A percentile compares a stretch with the other conserved stretches of the same genome.
Conservation (phyloP, 1,139 yeast genomes). For the Hansenula anomala region DNA sequence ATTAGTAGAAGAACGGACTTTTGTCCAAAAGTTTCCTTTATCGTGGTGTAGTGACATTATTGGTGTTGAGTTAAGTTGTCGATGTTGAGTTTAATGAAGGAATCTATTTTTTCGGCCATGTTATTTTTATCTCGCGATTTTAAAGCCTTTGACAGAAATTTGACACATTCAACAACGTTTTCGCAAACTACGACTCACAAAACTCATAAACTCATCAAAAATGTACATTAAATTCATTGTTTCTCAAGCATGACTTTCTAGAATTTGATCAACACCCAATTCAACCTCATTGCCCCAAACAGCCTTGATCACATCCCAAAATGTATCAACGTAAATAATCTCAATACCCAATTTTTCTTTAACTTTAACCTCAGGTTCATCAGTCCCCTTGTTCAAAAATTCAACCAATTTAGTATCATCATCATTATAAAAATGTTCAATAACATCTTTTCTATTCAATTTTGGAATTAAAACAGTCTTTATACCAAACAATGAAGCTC, state of each 20-base stretch:
- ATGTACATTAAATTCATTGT: too few relatives aligned
- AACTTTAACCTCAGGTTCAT: slow-evolving; percentile 38
- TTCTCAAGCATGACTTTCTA: slow-evolving; percentile 2
- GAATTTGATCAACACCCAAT: not conserved
- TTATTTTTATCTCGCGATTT: too few relatives aligned
- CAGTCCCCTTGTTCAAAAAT: slow-evolving; percentile 15
- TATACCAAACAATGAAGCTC: slow-evolving; percentile 74
- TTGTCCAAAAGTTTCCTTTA: slow-evolving; percentile 17
- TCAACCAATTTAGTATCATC: slow-evolving; percentile 21
- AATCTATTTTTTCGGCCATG: too few relatives aligned
- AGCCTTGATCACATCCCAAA: slow-evolving; percentile 66
- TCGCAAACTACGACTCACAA: too few relatives aligned
- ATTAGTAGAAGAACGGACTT: slow-evolving; percentile 20
- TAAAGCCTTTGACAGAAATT: not conserved
- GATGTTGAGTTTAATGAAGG: too few relatives aligned
- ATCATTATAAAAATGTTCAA: slow-evolving; percentile 36
- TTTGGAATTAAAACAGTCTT: slow-evolving; percentile 64
- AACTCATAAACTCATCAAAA: too few relatives aligned
- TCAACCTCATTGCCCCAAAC: slow-evolving; percentile 53
- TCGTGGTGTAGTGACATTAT: slow-evolving; percentile 1
- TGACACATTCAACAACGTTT: too few relatives aligned
- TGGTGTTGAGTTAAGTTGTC: too few relatives aligned
- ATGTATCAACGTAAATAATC: slow-evolving; percentile 65
- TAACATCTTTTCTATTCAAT: slow-evolving; percentile 65
- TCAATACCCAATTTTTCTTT: slow-evolving; percentile 27